Conservation (phyloP, 176 grass and related monocot genomes). For the Lolium multiflorum region DNA sequence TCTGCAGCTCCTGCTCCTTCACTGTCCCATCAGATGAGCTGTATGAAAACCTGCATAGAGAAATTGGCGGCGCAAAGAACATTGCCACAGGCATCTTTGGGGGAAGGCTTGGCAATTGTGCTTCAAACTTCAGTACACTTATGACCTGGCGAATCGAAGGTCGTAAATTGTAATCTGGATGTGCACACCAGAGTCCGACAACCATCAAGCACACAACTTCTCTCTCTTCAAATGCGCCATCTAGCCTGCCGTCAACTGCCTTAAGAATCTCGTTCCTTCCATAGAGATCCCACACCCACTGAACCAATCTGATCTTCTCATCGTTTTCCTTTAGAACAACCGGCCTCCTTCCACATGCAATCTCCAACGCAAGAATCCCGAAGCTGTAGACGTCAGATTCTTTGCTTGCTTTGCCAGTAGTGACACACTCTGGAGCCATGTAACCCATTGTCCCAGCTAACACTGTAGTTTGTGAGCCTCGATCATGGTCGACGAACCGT, state of each 20-base stretch:
- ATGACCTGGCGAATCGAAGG: conserved; percentile 62
- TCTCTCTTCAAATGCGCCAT: conserved; percentile 46
- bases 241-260: conserved; percentile 57
- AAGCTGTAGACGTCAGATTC: conserved; percentile 78
- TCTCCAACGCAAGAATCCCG: conserved; percentile 67
- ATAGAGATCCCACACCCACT: conserved; percentile 73
- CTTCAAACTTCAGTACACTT: conserved; percentile 59
- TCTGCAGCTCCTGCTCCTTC: conserved; percentile 26
- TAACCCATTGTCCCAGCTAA: conserved; percentile 78
- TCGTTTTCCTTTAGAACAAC: conserved; percentile 55
- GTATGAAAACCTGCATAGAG: conserved; percentile 57
- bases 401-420: conserved; percentile 70
- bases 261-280: conserved; percentile 56
- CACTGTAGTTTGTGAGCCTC: conserved; percentile 65
- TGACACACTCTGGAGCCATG: conserved; percentile 68
- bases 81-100: conserved; percentile 69
- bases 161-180: conserved; percentile 59
- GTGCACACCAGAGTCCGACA: conserved; percentile 70
- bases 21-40: conserved; percentile 45
- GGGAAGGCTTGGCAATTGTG: conserved; percentile 58
- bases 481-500: conserved; percentile 65
- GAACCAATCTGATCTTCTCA: conserved; percentile 51
- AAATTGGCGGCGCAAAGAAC: conserved; percentile 58
- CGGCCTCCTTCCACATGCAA: conserved; percentile 60
- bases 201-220: conserved; percentile 58